phyloP scores from a whole-genome alignment of 306 rosid genomes.

The Cicer yamashitae region DNA sequence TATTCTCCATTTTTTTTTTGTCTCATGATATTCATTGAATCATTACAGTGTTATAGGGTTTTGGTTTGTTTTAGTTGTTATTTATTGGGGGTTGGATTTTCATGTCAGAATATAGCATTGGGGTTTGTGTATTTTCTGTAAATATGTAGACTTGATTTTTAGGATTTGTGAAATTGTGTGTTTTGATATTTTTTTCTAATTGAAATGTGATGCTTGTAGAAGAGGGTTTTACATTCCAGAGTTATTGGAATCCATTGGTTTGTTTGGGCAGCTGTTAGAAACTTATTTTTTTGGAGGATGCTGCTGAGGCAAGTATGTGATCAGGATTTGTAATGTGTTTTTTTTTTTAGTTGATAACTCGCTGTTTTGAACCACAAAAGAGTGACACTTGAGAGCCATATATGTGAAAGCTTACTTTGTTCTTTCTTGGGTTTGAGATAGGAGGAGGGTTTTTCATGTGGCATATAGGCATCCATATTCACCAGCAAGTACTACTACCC shows the following conservation, averaged over 20 bases:
- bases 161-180: conserved; percentile 22
- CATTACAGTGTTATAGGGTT: background rate
- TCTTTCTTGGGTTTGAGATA: background rate
- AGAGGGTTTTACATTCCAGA: conserved; percentile 8
- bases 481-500: background rate
- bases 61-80: background rate
- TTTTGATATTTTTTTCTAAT: conserved; percentile 10
- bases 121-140: conserved; percentile 20
- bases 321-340: background rate
- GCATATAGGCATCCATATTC: background rate
- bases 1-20: background rate
- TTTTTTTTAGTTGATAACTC: background rate
- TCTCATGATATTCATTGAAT: background rate
- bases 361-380: background rate
- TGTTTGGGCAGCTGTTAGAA: background rate
- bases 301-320: conserved; percentile 6
- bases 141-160: background rate
- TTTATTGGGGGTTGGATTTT: conserved; percentile 3
- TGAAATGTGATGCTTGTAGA: conserved; percentile 21
- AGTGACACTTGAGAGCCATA: background rate
- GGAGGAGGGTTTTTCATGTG: background rate
- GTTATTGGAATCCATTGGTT: conserved; percentile 11
- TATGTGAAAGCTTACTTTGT: background rate
- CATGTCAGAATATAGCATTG: conserved; percentile 13
- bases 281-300: background rate